Evolutionary conservation across 1,284 basidiomycete genomes (phyloP).

Genomic region (Tausonia pullulans): DNA sequence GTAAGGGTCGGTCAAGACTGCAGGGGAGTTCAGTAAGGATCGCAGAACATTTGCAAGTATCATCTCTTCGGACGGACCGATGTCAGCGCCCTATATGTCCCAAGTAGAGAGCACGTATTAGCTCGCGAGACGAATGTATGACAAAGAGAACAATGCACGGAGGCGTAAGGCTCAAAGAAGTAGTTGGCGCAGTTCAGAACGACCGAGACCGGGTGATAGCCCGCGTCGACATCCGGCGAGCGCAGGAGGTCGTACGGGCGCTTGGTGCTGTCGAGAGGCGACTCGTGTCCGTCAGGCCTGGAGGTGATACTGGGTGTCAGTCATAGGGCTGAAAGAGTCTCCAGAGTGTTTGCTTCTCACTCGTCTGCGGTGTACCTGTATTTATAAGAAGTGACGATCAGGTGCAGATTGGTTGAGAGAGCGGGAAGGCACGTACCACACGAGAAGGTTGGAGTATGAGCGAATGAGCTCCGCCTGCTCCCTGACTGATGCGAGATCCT

Average conservation of each 20-base stretch:
- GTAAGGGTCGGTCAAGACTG: conserved; percentile 35
- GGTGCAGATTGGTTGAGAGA: too few species aligned
- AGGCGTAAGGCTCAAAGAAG: conserved; percentile 47
- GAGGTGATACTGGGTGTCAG: neutral
- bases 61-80: too few species aligned
- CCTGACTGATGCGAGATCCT: conserved; percentile 48
- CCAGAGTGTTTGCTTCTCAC: conserved; percentile 4
- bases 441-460: conserved; percentile 50
- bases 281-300: conserved; percentile 47
- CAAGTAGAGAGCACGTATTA: too few species aligned
- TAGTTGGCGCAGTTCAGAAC: conserved; percentile 22
- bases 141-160: conserved; percentile 49
- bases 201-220: conserved; percentile 61
- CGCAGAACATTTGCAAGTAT: too few species aligned
- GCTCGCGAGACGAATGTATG: too few species aligned
- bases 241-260: conserved; percentile 53
- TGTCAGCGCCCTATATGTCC: too few species aligned
- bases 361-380: conserved; percentile 20
- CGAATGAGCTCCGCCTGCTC: conserved; percentile 54
- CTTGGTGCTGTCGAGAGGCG: conserved; percentile 51
- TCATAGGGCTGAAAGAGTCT: neutral
- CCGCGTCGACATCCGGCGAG: conserved; percentile 41
- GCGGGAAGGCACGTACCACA: conserved; percentile 42
- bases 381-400: too few species aligned
- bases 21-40: too few species aligned